Percentiles rank a stretch among this genome's conserved stretches.
Evolutionary conservation across 2,329 filamentous ascomycete genomes (phyloP).

Genomic region (Cyphellophora europaea): DNA sequence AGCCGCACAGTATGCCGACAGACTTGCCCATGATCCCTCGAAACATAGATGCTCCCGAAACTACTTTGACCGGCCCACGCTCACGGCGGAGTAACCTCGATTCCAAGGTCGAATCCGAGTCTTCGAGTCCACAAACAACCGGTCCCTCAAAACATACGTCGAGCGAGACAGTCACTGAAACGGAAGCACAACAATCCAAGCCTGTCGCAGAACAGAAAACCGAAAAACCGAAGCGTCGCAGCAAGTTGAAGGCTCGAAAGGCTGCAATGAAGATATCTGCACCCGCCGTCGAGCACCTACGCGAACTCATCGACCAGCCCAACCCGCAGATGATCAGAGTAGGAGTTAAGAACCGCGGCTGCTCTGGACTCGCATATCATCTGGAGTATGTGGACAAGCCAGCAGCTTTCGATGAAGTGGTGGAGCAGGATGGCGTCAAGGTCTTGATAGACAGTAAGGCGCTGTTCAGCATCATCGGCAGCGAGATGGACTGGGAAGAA

Average conservation of each 20-base stretch:
- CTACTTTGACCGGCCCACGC: slow-evolving; percentile 46
- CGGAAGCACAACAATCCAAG: slow-evolving; percentile 5
- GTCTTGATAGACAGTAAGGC: slow-evolving; percentile 97
- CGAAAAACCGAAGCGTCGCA: slow-evolving; percentile 42
- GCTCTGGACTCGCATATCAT: slow-evolving; percentile 86
- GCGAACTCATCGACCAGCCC: slow-evolving; percentile 68
- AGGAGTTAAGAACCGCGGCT: slow-evolving; percentile 87
- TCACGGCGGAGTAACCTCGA: background rate
- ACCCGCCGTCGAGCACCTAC: slow-evolving; percentile 69
- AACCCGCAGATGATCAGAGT: slow-evolving; percentile 90
- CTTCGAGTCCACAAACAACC: slow-evolving; percentile 1
- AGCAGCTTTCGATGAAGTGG: slow-evolving; percentile 76
- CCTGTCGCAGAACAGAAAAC: slow-evolving; percentile 24
- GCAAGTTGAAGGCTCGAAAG: slow-evolving; percentile 71
- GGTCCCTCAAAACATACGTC: background rate
- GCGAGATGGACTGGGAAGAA: slow-evolving; percentile 98
- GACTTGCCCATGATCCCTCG: slow-evolving; percentile 47
- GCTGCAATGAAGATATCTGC: slow-evolving; percentile 82
- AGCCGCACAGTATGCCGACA: slow-evolving; percentile 48
- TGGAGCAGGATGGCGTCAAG: slow-evolving; percentile 92
- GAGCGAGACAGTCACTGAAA: background rate
- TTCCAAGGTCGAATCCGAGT: background rate
- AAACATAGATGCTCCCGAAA: slow-evolving; percentile 49
- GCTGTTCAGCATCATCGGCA: slow-evolving; percentile 94
- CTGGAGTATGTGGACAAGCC: slow-evolving; percentile 92